Evolutionary conservation across 2,329 filamentous ascomycete genomes (phyloP), one percentile per base, ranked within the genome.

Genomic region (Penicillium sp.): DNA sequence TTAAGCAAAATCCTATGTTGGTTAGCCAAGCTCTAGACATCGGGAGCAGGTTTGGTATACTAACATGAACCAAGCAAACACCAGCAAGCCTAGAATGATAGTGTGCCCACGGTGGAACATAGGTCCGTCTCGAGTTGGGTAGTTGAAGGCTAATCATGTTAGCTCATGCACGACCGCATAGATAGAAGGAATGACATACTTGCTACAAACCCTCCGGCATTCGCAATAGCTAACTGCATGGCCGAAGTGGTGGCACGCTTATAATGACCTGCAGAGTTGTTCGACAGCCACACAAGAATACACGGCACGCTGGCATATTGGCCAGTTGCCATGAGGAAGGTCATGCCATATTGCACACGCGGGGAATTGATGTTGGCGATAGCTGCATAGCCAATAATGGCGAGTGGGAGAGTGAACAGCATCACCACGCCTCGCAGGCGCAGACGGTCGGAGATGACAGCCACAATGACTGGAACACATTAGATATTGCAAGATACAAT

Each of bases 261-360:
- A 65, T 88, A 89, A 65, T 89, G 86, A 0, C 83, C 85, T 0
- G 85, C 84, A 0, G 81, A 85, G 66, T 88, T 88, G 65, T 88
- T 88, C 2, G 83, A 82, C 57, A 85, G 82, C 85, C 86, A 88
- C 1, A 81, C 85, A 9, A 88, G 72, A 3, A 87, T 81, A 16
- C 81, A 82, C 0, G 86, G 85, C 0, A 88, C 83, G 40, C 81
- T 83, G 43, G 79, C 77, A 65, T 87, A 88, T 65, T 87, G 77
- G 9, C 86, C 86, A 0, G 81, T 82, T 0, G 85, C 83, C 83
- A 88, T 87, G 50, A 88, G 73, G 62, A 86, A 86, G 0, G 85
- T 87, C 83, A 87, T 87, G 38, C 78, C 84, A 60, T 87, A 88
- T 48, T 84, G 81, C 4, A 82, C 76, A 1, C 78, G 75, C 1